These are phyloP conservation scores for Pseudogymnoascus sp. DNA, from an alignment of 2,329 filamentous ascomycete genomes.

Conservation along the genomic window DNA sequence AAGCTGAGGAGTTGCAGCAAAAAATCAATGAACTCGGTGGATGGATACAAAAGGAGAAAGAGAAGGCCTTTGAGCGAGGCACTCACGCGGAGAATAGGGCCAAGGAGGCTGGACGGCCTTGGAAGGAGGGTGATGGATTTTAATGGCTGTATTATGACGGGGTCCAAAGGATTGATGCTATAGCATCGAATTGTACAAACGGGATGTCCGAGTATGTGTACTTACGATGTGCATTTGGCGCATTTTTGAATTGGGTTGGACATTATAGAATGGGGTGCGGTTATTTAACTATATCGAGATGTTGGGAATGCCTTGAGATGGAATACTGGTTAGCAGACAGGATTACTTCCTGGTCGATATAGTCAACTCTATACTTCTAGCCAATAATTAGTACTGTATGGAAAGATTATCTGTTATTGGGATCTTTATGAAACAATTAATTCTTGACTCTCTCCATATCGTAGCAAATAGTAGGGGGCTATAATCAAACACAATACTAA, in stretches of 20 bases:
- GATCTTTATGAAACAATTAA: too few species aligned
- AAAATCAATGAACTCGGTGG: constrained; percentile 8
- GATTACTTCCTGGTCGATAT: neutral
- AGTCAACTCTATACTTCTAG: neutral
- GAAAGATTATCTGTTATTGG: neutral
- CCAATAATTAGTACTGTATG: neutral
- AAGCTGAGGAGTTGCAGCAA: constrained; percentile 6
- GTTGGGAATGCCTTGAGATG: neutral
- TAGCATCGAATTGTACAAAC: constrained; percentile 21
- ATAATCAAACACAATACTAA: neutral
- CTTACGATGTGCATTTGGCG: neutral
- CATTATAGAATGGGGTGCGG: neutral
- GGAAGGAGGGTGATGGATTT: constrained; percentile 12
- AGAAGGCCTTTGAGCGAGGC: constrained; percentile 6
- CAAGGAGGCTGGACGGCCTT: constrained; percentile 8
- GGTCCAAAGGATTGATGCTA: constrained; percentile 3
- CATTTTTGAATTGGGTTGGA: constrained; percentile 7
- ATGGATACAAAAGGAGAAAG: constrained; percentile 1
- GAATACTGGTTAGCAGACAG: neutral
- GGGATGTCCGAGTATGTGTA: constrained; percentile 7
- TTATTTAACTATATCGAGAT: neutral
- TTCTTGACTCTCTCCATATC: too few species aligned
- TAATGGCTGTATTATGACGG: neutral
- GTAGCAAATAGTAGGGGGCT: neutral
- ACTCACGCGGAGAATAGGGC: constrained; percentile 3